Evolutionary conservation across 352 stramenopile species (phyloP), one percentile per base, ranked within the genome.

Genomic region (Phytopythium vexans): DNA sequence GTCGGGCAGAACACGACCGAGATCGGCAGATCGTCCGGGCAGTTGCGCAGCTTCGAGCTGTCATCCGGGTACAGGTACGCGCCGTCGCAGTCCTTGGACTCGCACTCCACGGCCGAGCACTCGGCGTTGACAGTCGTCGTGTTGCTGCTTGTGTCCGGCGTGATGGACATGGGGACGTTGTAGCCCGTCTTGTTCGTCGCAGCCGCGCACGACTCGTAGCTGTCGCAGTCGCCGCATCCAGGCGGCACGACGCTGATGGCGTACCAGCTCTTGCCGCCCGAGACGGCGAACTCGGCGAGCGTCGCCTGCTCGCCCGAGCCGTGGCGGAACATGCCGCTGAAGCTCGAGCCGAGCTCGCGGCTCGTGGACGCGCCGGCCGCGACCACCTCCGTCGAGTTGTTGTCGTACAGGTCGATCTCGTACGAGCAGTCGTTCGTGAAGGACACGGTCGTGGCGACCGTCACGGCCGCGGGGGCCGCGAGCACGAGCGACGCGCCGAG

Each of bases 311-410:
- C 46, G 49, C 41, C 50, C 14, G 32, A 46, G 48, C 73, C 71
- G 49, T 88, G 70, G 49, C 79, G 79, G 57, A 87, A 89, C 75
- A 89, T 86, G 58, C 70, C 72, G 43, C 64, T 71, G 41, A 74
- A 86, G 42, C 70, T 73, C 34, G 62, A 53, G 10, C 48, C 15
- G 37, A 81, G 49, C 8, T 65, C 47, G 15, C 70, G 62, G 8
- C 60, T 69, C 36, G 64, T 82, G 4, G 64, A 64, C 0, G 54
- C 48, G 12, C 69, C 63, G 4, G 54, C 42, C 0, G 54, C 40
- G 31, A 84, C 55, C 16, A 58, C 48, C 53, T 70, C 59, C 15
- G 57, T 65, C 6, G 43, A 60, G 36, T 54, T 60, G 65, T 84
- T 83, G 63, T 86, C 75, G 55, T 65, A 82, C 3, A 83, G 51